Percentiles rank a stretch among this genome's conserved stretches.
Evolutionary conservation across 108 stramenopile genomes (phyloP).

Genomic region (Fistulifera pelliculosa): DNA sequence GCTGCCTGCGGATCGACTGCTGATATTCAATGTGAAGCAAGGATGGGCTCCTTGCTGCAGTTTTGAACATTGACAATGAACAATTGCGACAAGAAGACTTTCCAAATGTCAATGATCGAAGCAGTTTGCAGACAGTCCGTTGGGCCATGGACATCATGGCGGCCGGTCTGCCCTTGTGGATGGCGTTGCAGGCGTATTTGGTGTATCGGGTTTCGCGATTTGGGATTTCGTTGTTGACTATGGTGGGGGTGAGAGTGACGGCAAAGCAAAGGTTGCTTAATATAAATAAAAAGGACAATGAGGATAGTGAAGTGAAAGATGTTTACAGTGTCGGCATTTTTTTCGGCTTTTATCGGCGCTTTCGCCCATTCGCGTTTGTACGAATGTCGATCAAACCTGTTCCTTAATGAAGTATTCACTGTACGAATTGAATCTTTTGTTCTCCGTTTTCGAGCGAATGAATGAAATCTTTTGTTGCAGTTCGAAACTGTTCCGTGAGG

Average conservation of each 20-base stretch:
- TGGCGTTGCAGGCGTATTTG: background rate
- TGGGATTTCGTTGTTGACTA: background rate
- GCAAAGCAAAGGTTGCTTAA: no score
- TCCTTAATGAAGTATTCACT: no score
- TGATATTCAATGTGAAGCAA: conserved; percentile 32
- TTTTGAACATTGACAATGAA: conserved; percentile 22
- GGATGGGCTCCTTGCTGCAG: conserved; percentile 37
- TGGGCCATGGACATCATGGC: background rate
- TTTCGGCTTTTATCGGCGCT: no score
- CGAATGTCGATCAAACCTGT: no score
- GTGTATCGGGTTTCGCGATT: background rate
- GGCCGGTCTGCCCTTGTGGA: background rate
- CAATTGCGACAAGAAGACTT: conserved; percentile 10
- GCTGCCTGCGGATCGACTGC: conserved; percentile 23
- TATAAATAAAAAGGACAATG: no score
- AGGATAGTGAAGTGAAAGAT: no score
- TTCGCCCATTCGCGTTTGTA: no score
- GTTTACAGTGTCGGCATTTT: no score
- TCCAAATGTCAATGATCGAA: conserved; percentile 23
- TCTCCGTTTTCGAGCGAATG: no score
- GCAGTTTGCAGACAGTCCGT: background rate
- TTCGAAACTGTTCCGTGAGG: no score
- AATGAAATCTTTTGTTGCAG: no score
- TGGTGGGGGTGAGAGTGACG: background rate
- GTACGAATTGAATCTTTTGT: no score